phyloP scores from a whole-genome alignment of 2,329 filamentous ascomycete genomes.

The Pseudopyricularia cyperi region DNA sequence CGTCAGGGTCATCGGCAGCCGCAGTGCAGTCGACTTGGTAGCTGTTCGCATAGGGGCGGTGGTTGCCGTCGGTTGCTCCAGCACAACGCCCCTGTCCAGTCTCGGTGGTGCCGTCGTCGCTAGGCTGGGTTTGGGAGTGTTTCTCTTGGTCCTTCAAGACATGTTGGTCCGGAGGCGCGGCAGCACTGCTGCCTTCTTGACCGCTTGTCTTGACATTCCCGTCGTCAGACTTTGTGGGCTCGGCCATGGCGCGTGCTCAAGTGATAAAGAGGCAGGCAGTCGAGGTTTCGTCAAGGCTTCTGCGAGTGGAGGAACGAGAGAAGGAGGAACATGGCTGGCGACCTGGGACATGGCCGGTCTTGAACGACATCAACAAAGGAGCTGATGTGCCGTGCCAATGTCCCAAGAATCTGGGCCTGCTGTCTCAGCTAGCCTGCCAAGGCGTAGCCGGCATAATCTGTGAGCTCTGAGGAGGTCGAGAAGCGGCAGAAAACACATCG shows the following conservation, averaged over 20 bases:
- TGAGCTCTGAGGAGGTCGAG: neutral
- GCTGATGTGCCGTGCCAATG: neutral
- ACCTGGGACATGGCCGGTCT: neutral
- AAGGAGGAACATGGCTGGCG: neutral
- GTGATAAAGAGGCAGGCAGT: too few species aligned
- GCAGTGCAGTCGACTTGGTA: neutral
- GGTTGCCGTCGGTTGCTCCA: neutral
- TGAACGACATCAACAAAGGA: neutral
- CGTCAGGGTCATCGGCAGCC: constrained; percentile 6
- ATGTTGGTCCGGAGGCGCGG: neutral
- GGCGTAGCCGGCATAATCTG: neutral
- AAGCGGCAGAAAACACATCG: neutral
- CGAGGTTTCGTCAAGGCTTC: too few species aligned
- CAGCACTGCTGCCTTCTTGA: neutral
- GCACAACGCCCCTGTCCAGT: neutral
- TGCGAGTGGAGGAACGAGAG: neutral
- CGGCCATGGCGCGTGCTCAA: neutral
- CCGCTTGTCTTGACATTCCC: neutral
- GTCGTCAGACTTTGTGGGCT: neutral
- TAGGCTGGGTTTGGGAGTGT: neutral
- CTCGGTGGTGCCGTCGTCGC: too few species aligned
- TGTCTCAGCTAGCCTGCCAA: neutral
- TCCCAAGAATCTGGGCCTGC: neutral
- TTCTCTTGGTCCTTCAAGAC: neutral
- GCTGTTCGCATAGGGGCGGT: neutral